These are phyloP conservation scores for Colletotrichum lini DNA, from an alignment of 2,329 filamentous ascomycete species.

Conservation along the genomic window DNA sequence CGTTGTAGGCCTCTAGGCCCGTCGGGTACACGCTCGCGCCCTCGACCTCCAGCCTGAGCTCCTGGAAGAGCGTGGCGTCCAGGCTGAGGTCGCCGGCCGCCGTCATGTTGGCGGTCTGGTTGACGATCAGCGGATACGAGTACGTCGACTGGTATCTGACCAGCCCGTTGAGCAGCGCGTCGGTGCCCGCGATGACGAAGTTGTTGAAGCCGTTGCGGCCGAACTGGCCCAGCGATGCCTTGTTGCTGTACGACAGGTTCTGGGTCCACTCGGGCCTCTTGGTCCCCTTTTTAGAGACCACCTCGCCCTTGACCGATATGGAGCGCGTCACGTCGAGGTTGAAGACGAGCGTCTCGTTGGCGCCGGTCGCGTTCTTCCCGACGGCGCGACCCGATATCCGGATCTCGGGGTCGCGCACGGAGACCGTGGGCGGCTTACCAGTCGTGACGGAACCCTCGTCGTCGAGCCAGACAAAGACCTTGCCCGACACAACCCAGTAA, in stretches of 20 bases:
- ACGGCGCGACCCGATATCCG: conserved; percentile 62
- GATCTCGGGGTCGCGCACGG: conserved; percentile 59
- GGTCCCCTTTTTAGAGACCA: conserved; percentile 64
- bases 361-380: conserved; percentile 62
- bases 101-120: conserved; percentile 62
- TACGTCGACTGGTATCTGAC: conserved; percentile 59
- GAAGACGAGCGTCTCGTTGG: conserved; percentile 73
- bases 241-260: conserved; percentile 67
- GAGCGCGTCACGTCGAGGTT: conserved; percentile 68
- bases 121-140: conserved; percentile 73
- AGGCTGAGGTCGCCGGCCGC: conserved; percentile 63
- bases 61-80: conserved; percentile 58
- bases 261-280: conserved; percentile 68
- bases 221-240: conserved; percentile 54
- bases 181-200: conserved; percentile 50
- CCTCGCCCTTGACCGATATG: conserved; percentile 66
- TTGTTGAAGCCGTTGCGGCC: conserved; percentile 49
- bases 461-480: conserved; percentile 84
- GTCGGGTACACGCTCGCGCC: conserved; percentile 67
- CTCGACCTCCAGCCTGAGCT: conserved; percentile 53
- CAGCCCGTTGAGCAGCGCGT: conserved; percentile 45
- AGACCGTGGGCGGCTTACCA: conserved; percentile 55
- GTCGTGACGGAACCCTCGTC: conserved; percentile 65
- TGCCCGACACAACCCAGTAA: conserved; percentile 84
- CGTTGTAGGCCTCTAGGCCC: conserved; percentile 70